Conservation (phyloP, 768 basidiomycete species). For the Phaeolepiota aurea region DNA sequence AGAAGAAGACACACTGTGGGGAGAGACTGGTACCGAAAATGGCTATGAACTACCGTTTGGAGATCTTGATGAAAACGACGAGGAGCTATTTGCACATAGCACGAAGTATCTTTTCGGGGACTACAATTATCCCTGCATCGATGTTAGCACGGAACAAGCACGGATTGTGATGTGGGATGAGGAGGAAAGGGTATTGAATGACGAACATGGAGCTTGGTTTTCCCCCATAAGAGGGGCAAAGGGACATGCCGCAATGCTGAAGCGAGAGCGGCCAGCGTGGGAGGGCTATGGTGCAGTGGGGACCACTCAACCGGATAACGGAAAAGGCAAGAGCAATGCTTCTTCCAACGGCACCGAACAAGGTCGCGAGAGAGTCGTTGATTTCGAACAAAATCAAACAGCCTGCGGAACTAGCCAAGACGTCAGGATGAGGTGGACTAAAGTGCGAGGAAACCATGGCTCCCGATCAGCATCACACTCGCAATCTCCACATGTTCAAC, state of each 20-base stretch:
- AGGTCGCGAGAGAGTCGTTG: slow-evolving; percentile 26
- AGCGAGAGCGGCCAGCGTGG: slow-evolving; percentile 32
- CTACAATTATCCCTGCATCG: slow-evolving; percentile 84
- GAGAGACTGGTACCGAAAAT: slow-evolving; percentile 17
- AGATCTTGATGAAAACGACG: slow-evolving; percentile 61
- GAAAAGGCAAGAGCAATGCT: slow-evolving; percentile 8
- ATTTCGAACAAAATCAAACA: slow-evolving; percentile 35
- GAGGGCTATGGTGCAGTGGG: slow-evolving; percentile 53
- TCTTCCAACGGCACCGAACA: slow-evolving; percentile 10
- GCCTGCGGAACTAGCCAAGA: slow-evolving; percentile 23
- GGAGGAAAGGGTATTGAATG: slow-evolving; percentile 75
- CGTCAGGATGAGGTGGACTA: slow-evolving; percentile 41
- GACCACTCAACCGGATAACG: slow-evolving; percentile 14
- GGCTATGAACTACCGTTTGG: slow-evolving; percentile 63
- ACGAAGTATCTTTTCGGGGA: slow-evolving; percentile 81
- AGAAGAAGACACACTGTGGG: slow-evolving; percentile 34
- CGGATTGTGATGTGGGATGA: slow-evolving; percentile 66
- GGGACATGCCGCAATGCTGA: slow-evolving; percentile 30
- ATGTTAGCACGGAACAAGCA: slow-evolving; percentile 75
- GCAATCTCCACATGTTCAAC: slow-evolving; percentile 13
- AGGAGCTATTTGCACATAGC: slow-evolving; percentile 69
- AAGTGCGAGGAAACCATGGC: slow-evolving; percentile 6
- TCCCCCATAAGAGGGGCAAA: slow-evolving; percentile 45
- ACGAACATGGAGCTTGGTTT: slow-evolving; percentile 69
- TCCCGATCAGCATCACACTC: slow-evolving; percentile 13